phyloP scores from a whole-genome alignment of 495 filamentous ascomycete genomes.

The Amniculicola lignicola region DNA sequence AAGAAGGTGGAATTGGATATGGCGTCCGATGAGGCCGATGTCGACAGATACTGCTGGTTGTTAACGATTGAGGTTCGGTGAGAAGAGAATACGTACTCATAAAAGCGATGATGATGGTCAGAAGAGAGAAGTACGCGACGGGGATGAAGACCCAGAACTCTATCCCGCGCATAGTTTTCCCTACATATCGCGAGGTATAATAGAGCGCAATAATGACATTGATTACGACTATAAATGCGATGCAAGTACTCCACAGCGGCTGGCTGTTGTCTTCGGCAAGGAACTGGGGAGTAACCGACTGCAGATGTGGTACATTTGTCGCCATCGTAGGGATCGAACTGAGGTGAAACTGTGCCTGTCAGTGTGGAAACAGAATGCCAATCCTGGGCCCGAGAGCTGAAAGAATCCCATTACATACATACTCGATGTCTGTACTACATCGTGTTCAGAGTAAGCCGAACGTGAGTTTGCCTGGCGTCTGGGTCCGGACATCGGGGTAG shows the following conservation, averaged over 20 bases:
- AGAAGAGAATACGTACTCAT: background rate
- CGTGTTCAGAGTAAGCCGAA: no score
- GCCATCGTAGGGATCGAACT: no score
- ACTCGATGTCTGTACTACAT: no score
- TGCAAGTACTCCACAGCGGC: background rate
- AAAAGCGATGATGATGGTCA: background rate
- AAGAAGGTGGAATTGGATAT: background rate
- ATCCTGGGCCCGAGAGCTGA: no score
- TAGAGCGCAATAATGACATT: background rate
- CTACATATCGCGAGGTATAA: background rate
- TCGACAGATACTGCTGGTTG: slow-evolving; percentile 1
- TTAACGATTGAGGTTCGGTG: no score
- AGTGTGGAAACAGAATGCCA: no score
- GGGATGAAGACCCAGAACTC: slow-evolving; percentile 16
- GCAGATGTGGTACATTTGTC: no score
- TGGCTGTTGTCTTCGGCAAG: background rate
- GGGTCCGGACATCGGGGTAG: no score
- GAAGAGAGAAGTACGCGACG: background rate
- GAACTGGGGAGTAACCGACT: no score
- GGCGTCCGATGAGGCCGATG: slow-evolving; percentile 5
- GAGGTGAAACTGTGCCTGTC: no score
- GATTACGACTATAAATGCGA: background rate
- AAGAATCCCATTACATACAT: no score
- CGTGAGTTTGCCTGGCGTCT: no score
- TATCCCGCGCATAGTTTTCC: background rate